Base-by-base conservation (phyloP, 2,329 filamentous ascomycete species). In the Diplodia sapinea region DNA sequence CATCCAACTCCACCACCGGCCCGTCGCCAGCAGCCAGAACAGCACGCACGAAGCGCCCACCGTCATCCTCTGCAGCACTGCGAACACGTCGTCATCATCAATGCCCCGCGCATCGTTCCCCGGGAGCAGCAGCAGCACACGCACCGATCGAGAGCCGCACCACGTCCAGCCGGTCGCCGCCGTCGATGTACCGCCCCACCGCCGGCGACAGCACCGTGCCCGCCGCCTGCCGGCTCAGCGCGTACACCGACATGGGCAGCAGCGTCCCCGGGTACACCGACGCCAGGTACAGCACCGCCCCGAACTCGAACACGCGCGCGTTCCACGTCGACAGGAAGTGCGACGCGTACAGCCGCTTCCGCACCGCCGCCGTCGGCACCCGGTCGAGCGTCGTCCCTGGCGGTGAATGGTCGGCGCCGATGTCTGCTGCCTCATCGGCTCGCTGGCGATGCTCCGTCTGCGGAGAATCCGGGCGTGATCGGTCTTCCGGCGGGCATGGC, bases 191-290 rank as follows among this genome's bases (percentile, higher is more conserved):
- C 1, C 74, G 73, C 1, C 90, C 90, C 6, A 92, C 76, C 55
- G 80, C 80, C 13, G 86, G 85, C 0, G 88, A 85, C 7, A 91
- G 78, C 0, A 87, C 33, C 4, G 89, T 84, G 0, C 88, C 88
- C 0, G 87, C 81, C 0, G 82, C 77, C 6, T 86, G 83, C 26
- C 90, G 85, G 5, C 84, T 80, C 7, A 92, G 78, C 0, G 90
- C 90, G 73, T 92, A 93, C n/a, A 89, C 78, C 0, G 89, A 91
- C 67, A 89, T 83, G 43, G 87, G 89, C 26, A 90, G 81, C 26
- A 93, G 79, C 0, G 89, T 91, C 0, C 81, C 72, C 0, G 82
- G 82, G 59, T 79, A 83, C 38, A 83, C 79, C 4, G 74, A 70
- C 2, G 81, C 80, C 0, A 84, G 75, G 71, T 83, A 84, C 13